phyloP scores from a whole-genome alignment of 129 eudicot genomes.

The Arctium minus region DNA sequence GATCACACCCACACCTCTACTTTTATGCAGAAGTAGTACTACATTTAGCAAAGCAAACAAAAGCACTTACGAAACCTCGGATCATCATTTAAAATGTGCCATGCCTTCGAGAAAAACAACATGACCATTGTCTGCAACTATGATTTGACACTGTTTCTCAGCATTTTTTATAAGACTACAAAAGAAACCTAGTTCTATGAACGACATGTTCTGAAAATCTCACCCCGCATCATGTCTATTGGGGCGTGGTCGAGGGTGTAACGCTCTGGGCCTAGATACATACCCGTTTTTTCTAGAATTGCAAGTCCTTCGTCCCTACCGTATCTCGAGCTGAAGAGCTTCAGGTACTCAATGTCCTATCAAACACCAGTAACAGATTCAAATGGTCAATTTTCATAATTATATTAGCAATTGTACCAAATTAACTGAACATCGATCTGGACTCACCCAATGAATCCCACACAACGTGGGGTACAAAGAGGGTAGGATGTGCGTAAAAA shows the following conservation, averaged over 20 bases:
- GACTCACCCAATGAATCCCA: not conserved
- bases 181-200: slow-evolving; percentile 24
- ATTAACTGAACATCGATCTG: not conserved
- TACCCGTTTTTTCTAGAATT: slow-evolving; percentile 85
- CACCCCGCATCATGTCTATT: slow-evolving; percentile 85
- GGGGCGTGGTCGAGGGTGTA: slow-evolving; percentile 85
- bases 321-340: slow-evolving; percentile 79
- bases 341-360: slow-evolving; percentile 90
- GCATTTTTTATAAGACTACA: slow-evolving; percentile 15
- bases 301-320: slow-evolving; percentile 80
- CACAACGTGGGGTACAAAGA: too few relatives aligned
- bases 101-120: slow-evolving; percentile 20
- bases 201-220: slow-evolving; percentile 83
- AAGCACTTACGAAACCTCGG: not conserved
- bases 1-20: not conserved
- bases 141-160: not conserved
- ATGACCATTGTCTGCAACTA: slow-evolving; percentile 16
- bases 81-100: slow-evolving; percentile 1
- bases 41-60: not conserved
- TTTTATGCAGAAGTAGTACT: not conserved
- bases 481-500: not conserved
- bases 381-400: not conserved
- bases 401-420: not conserved
- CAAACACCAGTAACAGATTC: not conserved
- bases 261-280: slow-evolving; percentile 88